A percentile compares a stretch with the other conserved stretches of the same genome.
Evolutionary conservation across 2,329 filamentous ascomycete genomes (phyloP).

Genomic region (Beauveria rudraprayagi): DNA sequence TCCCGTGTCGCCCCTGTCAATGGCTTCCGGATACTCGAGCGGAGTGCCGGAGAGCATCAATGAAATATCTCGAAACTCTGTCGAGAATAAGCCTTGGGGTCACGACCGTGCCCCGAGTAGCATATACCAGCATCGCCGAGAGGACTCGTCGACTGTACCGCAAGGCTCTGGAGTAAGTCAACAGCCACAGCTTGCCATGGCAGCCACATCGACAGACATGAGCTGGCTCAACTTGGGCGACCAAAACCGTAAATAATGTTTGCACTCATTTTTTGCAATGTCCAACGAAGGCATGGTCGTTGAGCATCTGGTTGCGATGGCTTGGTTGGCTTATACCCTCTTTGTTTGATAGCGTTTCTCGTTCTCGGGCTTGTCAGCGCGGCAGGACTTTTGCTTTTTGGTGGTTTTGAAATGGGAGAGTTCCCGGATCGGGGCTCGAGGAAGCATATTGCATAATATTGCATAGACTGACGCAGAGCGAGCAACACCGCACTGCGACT

Average conservation of each 20-base stretch:
- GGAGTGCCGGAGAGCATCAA: constrained; percentile 57
- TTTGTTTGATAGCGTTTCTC: constrained; percentile 11
- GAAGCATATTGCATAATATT: constrained; percentile 1
- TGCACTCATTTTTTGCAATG: background rate
- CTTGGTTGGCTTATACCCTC: constrained; percentile 14
- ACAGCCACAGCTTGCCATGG: constrained; percentile 43
- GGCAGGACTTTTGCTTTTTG: background rate
- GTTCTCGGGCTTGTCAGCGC: constrained; percentile 7
- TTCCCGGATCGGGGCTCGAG: background rate
- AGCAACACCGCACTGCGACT: constrained; percentile 11
- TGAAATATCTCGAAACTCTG: constrained; percentile 43
- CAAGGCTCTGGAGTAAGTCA: constrained; percentile 33
- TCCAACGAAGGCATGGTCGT: constrained; percentile 13
- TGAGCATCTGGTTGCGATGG: constrained; percentile 12
- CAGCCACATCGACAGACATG: constrained; percentile 56
- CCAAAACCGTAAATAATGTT: constrained; percentile 20
- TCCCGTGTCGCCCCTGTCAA: constrained; percentile 41
- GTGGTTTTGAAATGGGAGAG: background rate
- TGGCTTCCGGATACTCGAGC: constrained; percentile 49
- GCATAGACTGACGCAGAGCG: constrained; percentile 12
- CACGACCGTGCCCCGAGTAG: constrained; percentile 43
- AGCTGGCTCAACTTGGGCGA: constrained; percentile 71
- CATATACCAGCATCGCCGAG: constrained; percentile 38
- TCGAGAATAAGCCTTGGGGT: constrained; percentile 38
- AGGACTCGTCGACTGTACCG: constrained; percentile 26